Evolutionary conservation across 495 filamentous ascomycete genomes (phyloP).

Genomic region (Aspergillus affinis): DNA sequence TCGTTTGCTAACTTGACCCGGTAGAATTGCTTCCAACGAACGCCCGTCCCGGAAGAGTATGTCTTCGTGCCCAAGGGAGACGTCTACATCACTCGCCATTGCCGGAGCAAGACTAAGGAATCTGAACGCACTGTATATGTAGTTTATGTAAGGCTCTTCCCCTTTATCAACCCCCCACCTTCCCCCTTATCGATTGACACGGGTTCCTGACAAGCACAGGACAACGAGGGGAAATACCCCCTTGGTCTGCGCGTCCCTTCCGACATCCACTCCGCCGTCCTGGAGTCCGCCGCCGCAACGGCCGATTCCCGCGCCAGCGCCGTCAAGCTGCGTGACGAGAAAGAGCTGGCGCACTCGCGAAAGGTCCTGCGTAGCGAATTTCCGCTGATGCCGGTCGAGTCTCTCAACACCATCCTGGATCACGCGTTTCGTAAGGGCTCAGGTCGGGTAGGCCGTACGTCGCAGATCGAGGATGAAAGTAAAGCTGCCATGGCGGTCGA

Average conservation of each 20-base stretch:
- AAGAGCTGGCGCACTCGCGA: slow-evolving; percentile 31
- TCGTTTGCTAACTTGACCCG: slow-evolving; percentile 10
- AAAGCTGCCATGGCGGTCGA: slow-evolving; percentile 47
- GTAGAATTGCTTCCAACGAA: slow-evolving; percentile 34
- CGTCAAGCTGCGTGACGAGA: slow-evolving; percentile 37
- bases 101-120: slow-evolving; percentile 46
- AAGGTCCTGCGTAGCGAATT: slow-evolving; percentile 37
- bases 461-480: slow-evolving; percentile 31
- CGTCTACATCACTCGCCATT: slow-evolving; percentile 51
- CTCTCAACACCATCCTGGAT: slow-evolving; percentile 37
- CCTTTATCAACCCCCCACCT: no score
- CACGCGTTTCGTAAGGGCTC: slow-evolving; percentile 52
- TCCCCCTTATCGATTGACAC: background rate
- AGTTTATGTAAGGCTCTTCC: slow-evolving; percentile 37
- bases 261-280: slow-evolving; percentile 35
- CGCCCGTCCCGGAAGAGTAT: slow-evolving; percentile 36
- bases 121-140: slow-evolving; percentile 38
- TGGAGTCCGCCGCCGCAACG: slow-evolving; percentile 32
- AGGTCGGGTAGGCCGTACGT: slow-evolving; percentile 48
- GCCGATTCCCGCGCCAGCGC: slow-evolving; percentile 40
- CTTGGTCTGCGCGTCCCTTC: slow-evolving; percentile 49
- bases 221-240: slow-evolving; percentile 31
- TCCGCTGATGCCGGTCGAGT: slow-evolving; percentile 41
- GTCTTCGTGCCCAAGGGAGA: slow-evolving; percentile 52
- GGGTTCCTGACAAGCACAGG: slow-evolving; percentile 22